A percentile compares a stretch with the other conserved stretches of the same genome.
Conservation (phyloP, 345 rosid genomes). For the Eucalyptus brandiana region DNA sequence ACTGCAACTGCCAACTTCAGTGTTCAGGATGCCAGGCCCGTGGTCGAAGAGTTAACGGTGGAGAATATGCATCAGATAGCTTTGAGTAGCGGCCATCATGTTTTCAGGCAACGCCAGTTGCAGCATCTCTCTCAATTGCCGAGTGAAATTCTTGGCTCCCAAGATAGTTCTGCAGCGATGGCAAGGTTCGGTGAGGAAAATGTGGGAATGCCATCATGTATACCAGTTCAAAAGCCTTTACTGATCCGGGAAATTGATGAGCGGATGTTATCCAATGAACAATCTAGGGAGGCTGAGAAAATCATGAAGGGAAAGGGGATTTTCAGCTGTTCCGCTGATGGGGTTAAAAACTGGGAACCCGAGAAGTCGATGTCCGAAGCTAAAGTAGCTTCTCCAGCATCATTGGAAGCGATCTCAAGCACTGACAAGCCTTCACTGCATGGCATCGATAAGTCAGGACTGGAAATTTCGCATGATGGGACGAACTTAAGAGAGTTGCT, state of each 20-base stretch:
- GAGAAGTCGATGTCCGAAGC: neutral
- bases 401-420: slow-evolving; percentile 8
- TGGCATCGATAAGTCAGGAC: slow-evolving; percentile 3
- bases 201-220: slow-evolving; percentile 16
- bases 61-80: slow-evolving; percentile 7
- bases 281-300: neutral
- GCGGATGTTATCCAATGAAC: neutral
- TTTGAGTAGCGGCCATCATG: slow-evolving; percentile 9
- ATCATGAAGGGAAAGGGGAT: slow-evolving; percentile 29
- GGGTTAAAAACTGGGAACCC: neutral
- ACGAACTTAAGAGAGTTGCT: slow-evolving; percentile 55
- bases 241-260: neutral
- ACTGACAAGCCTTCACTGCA: slow-evolving; percentile 3
- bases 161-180: slow-evolving; percentile 14
- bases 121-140: slow-evolving; percentile 10
- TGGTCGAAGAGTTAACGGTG: slow-evolving; percentile 29
- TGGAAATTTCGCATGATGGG: slow-evolving; percentile 15
- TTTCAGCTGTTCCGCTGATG: neutral
- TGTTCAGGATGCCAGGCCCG: neutral
- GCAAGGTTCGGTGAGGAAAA: slow-evolving; percentile 21
- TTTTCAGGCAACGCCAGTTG: slow-evolving; percentile 11
- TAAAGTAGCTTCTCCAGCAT: slow-evolving; percentile 3
- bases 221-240: neutral
- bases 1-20: neutral
- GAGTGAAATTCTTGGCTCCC: slow-evolving; percentile 16